Evolutionary conservation across 108 stramenopile species (phyloP), one percentile per base, ranked within the genome.

Genomic region (Seminavis robusta): DNA sequence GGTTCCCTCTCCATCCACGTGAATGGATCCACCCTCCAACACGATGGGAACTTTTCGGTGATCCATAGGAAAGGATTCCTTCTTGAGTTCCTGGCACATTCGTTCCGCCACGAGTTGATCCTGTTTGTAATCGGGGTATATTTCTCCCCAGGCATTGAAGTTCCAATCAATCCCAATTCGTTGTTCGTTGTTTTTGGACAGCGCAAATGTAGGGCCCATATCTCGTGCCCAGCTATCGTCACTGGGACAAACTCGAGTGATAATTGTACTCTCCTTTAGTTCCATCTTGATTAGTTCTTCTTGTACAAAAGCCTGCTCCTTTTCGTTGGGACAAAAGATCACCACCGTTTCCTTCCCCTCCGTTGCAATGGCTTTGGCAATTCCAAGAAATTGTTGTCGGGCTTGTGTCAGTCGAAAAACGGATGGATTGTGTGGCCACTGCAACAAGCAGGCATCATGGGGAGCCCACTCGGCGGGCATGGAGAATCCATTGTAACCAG

Each of bases 1-100:
- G 0, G 84, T 88, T 6, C 90, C 86, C 52, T 87, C 81, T 3
- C 90, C 90, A 41, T 91, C 86, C 9, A 77, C 78, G 63, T 87
- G 86, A 31, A 91, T 56, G 27, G 73, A 74, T n/a, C 90, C 90
- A 15, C 90, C 77, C 76, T 81, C 72, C 49, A 73, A 16, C 1
- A 73, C 52, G 20, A 71, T 17, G 2, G 69, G 36, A 75, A 68
- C 15, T n/a, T n/a, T n/a, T n/a, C n/a, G n/a, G n/a, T n/a, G n/a
- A n/a, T n/a, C n/a, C n/a, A n/a, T n/a, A 54, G 63, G 23, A 63
- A 49, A 3, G 39, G 48, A 57, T 4, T 45, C 31, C 0, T 31
- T 21, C 24, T 39, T 2, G 1, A 44, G 24, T 24, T 25, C 20
- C 13, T 58, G 47, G 27, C 79, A 66, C 30, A 90, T 60, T 8